Evolutionary conservation across 345 rosid species (phyloP).

Genomic region (Populus tremula): DNA sequence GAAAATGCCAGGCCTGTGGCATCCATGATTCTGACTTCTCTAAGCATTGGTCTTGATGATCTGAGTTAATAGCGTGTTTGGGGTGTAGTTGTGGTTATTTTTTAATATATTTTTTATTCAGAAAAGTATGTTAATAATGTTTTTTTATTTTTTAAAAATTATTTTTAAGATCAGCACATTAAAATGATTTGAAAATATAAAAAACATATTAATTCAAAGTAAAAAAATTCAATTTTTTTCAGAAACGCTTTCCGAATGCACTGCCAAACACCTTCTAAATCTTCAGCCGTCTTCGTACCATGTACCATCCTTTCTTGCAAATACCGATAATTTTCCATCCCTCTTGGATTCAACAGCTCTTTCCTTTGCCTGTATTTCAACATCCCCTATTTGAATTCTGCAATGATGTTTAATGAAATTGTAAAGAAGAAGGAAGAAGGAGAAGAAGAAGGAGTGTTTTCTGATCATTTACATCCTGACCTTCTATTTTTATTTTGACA

Average conservation of each 20-base stretch:
- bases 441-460: too few relatives aligned
- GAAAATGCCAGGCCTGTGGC: background rate
- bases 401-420: background rate
- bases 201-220: too few relatives aligned
- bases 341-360: background rate
- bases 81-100: too few relatives aligned
- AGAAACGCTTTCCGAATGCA: too few relatives aligned
- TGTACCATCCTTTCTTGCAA: slow-evolving; percentile 15
- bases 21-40: background rate
- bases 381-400: background rate
- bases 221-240: too few relatives aligned
- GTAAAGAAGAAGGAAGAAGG: too few relatives aligned
- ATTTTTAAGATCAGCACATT: too few relatives aligned
- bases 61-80: background rate
- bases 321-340: slow-evolving; percentile 19
- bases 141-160: too few relatives aligned
- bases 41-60: background rate
- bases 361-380: background rate
- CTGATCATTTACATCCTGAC: background rate
- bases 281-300: background rate
- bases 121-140: too few relatives aligned
- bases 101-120: too few relatives aligned
- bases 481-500: background rate
- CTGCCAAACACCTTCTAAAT: background rate
- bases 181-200: too few relatives aligned